A percentile compares a stretch with the other conserved stretches of the same genome.
Conservation (phyloP, 805 yeast species). For the Schwanniomyces polymorphus region DNA sequence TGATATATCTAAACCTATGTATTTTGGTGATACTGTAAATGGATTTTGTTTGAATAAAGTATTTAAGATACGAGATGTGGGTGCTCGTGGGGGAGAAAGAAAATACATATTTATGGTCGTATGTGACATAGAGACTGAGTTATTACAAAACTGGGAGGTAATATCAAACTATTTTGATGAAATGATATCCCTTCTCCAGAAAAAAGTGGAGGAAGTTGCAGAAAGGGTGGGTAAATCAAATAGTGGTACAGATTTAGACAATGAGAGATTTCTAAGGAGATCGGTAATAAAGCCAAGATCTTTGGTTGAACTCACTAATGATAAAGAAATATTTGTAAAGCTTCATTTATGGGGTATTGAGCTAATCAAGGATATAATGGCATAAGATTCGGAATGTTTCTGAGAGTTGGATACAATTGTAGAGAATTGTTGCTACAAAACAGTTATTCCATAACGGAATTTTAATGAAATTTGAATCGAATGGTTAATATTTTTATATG, state of each 20-base stretch:
- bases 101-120: constrained; percentile 62
- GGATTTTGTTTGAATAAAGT: constrained; percentile 62
- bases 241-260: constrained; percentile 25
- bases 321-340: constrained; percentile 52
- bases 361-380: constrained; percentile 35
- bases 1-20: constrained; percentile 60
- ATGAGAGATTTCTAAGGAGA: constrained; percentile 59
- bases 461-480: no score
- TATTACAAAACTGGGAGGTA: constrained; percentile 57
- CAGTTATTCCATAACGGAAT: no score
- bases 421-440: no score
- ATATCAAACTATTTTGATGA: constrained; percentile 37
- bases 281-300: constrained; percentile 56
- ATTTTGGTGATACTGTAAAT: constrained; percentile 59
- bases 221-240: constrained; percentile 17
- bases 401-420: no score
- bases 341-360: constrained; percentile 66
- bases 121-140: constrained; percentile 50
- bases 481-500: no score
- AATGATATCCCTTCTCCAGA: constrained; percentile 29
- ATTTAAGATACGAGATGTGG: constrained; percentile 61
- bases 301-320: constrained; percentile 54
- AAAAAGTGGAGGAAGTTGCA: constrained; percentile 14
- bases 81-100: constrained; percentile 75
- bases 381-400: no score